Evolutionary conservation across 1,139 yeast species (phyloP), one percentile per base, ranked within the genome.

Genomic region (Candida mesenterica): DNA sequence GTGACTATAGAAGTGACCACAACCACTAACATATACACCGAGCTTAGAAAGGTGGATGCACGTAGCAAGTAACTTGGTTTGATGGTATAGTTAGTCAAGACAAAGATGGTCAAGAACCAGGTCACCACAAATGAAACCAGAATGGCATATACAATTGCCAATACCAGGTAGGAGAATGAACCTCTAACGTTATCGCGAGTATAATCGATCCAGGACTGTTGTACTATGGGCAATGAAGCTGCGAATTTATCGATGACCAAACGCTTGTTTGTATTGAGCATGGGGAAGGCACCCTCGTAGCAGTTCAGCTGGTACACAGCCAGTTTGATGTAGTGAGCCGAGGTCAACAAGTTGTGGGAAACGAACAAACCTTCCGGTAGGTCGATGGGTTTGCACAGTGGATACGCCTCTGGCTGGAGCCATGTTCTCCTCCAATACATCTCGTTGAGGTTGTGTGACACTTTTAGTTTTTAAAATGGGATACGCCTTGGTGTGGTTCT

Each of bases 51-150:
- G 1, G 82, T 67, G 22, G 73, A 76, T 27, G 55, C 49, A 41
- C 68, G 68, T 43, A 73, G 56, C 28, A 79, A 61, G 40, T 61
- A 53, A 5, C 77, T 72, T 4, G 77, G 84, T 49, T 70, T 79
- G 39, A 75, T 65, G 10, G 78, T 74, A 44, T 70, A 77, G 53
- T 77, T 80, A 12, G 88, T 75, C 41, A 80, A 67, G 13, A 82
- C 79, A 34, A 82, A 72, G 3, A 83, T 56, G 1, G 89, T 79
- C 24, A 84, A 58, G 42, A 80, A 77, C 62, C 83, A 66, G 5
- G 83, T 76, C 8, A 83, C 71, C 13, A 82, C 82, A 12, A 84
- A 77, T 55, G 82, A 80, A 1, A 80, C 73, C 8, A 87, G 72
- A 17, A 83, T 57, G 0, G 85, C 74, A 50, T 80, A 79, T 1